Percentiles rank a stretch among this genome's conserved stretches.
Conservation (phyloP, 805 yeast genomes). For the Phaffomyces thermotolerans region DNA sequence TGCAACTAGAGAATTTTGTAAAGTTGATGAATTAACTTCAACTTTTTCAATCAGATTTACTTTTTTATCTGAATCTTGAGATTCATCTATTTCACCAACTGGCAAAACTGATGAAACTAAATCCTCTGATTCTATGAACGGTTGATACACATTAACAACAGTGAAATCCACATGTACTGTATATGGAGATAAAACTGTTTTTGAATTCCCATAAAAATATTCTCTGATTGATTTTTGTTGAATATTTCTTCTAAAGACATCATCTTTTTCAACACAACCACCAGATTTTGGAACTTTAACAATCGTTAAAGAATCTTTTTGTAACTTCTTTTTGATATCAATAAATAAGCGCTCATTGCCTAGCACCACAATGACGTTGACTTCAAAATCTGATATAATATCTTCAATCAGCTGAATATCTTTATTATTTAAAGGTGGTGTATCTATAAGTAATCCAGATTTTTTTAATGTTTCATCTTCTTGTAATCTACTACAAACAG, state of each 20-base stretch:
- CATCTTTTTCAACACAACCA: conserved; percentile 74
- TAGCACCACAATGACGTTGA: conserved; percentile 57
- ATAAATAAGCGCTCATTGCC: conserved; percentile 67
- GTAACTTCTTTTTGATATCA: conserved; percentile 49
- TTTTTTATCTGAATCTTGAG: conserved; percentile 6
- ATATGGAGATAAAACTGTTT: conserved; percentile 72
- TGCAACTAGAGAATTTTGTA: conserved; percentile 76
- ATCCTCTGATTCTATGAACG: conserved; percentile 23
- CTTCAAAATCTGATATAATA: conserved; percentile 50
- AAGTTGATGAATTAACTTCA: conserved; percentile 42
- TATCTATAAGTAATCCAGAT: conserved; percentile 65
- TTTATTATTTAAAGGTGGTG: conserved; percentile 54
- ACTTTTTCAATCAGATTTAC: conserved; percentile 23
- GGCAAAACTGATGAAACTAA: conserved; percentile 21
- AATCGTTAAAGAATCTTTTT: conserved; percentile 24
- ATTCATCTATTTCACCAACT: conserved; percentile 24
- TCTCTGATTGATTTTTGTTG: conserved; percentile 79
- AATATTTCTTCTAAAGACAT: conserved; percentile 53
- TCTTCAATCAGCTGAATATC: conserved; percentile 46
- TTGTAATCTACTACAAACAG: conserved; percentile 37
- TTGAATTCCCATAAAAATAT: conserved; percentile 78
- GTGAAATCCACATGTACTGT: conserved; percentile 66
- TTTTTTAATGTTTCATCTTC: conserved; percentile 38
- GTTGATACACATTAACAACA: conserved; percentile 56
- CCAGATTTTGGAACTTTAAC: conserved; percentile 64